phyloP scores from a whole-genome alignment of 2,329 filamentous ascomycete species.

The Fusarium tanahbumbuense region DNA sequence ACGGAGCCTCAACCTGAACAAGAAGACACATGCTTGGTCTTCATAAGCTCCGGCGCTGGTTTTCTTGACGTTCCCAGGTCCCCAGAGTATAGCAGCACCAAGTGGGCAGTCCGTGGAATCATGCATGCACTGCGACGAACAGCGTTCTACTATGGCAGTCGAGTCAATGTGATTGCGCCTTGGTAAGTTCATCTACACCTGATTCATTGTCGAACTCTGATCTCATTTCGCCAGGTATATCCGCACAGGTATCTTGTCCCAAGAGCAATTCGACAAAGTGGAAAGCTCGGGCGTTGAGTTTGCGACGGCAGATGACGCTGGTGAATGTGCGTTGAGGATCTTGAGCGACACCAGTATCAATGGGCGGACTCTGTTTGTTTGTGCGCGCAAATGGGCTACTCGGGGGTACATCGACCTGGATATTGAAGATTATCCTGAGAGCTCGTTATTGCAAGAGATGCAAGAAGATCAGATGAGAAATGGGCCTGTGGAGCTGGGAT shows the following conservation, averaged over 20 bases:
- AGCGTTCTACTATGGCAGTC: background rate
- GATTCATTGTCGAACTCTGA: too few relatives aligned
- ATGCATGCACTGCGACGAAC: conserved; percentile 13
- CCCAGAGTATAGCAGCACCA: conserved; percentile 14
- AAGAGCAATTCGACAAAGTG: conserved; percentile 3
- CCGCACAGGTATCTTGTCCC: background rate
- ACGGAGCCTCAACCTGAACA: accelerated
- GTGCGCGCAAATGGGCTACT: conserved; percentile 8
- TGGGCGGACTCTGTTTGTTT: background rate
- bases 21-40: conserved; percentile 2
- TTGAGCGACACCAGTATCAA: background rate
- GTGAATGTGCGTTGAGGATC: conserved; percentile 1
- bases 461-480: conserved; percentile 3
- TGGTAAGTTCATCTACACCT: background rate
- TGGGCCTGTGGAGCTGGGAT: background rate
- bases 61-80: background rate
- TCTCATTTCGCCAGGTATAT: background rate
- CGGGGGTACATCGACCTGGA: background rate
- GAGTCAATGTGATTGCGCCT: conserved; percentile 1
- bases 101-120: conserved; percentile 14
- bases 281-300: background rate
- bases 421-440: conserved; percentile 4
- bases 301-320: background rate
- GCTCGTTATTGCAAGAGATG: background rate
- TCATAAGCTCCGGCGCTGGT: background rate